Base-by-base conservation (phyloP, 2,329 filamentous ascomycete genomes). In the Xylariaceae sp. region DNA sequence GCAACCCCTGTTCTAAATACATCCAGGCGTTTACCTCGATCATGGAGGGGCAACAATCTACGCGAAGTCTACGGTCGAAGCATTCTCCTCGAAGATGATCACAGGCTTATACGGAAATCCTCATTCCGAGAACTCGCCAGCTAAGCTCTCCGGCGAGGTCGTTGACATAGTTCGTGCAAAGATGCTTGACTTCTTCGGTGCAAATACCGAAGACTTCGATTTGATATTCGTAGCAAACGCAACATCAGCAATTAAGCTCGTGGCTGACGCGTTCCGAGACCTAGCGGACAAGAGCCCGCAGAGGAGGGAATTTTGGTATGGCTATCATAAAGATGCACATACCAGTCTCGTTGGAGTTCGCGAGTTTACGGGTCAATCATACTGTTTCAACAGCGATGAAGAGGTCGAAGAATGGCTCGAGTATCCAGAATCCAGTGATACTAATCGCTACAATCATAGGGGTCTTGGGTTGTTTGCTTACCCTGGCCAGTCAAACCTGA, bases 161-260 rank as follows among this genome's bases (percentile, higher is more conserved):
- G 75, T 85, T 25, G 77, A 84, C 50, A 67, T 72, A 20, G 68
- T 81, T 6, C 71, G 80, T 12, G 66, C 71, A 45, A 72, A 73
- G 45, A 68, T 78, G 16, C 70, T 84, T 11, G 59, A 62, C 3
- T 82, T 83, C 61, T 74, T 84, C 49, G 75, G 76, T 35, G 80
- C 80, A 16, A 71, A 77, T 53, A 74, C 79, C 2, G 67, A 70
- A 29, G 68, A 82, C 41, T 84, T 78, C 55, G 79, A 83, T 54
- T 68, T 84, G 10, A 69, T 96, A 1, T 97, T 97, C 62, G 88
- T 94, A 21, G 83, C 89, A 27, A 97, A 97, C 65, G 87, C 92
- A 17, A 97, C 92, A 0, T 89, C 91, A 3, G 91, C 83, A 6
- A 85, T 95, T 58, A 97, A 96, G 66, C 69, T 96, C 17, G 62